Evolutionary conservation across 441 rosid genomes (phyloP), one percentile per base, ranked within the genome.

Genomic region (Cnidoscolus chayamansa): DNA sequence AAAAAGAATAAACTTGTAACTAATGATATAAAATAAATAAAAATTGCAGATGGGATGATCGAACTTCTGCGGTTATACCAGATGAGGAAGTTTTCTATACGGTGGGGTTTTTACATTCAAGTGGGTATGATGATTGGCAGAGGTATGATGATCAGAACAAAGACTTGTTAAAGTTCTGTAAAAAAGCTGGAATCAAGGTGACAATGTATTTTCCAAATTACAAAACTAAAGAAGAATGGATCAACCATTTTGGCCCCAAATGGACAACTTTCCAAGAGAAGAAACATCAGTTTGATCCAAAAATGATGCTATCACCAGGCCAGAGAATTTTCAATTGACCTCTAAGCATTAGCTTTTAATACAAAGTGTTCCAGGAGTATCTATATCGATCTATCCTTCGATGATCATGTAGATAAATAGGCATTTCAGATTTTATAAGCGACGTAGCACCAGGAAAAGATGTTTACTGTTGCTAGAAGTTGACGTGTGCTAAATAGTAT

Each of bases 11-110:
- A 2, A 3, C 7, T 40, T 40, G 0, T 58, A 58, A 58, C 12
- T 25, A 58, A 58, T 58, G 20, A 20, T 56, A 5, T 40, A 5
- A 40, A 40, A 40, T 40, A 6, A 55, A 4, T 0, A 13, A 30
- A 10, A 20, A 10, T 65, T 66, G 71, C 85, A 95, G 98, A 76
- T 95, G 99, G 99, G 91, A 92, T 61, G 83, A 86, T 11, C 81
- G 76, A 63, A 95, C 81, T 82, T 92, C 98, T 0, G 87, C 86
- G 0, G 90, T 85, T 25, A 78, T 84, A 77, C 97, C 98, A 12
- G 86, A 92, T 0, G 98, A 90, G 61, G 94, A 94, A 1, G 77
- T 90, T 9, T 88, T 89, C 81, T 95, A 95, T 76, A 82, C 97
- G 7, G 84, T 92, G 8, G 98, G 96, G 67, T 82, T 95, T 31